phyloP scores from a whole-genome alignment of 2,329 filamentous ascomycete species.

The Fusarium sp. region DNA sequence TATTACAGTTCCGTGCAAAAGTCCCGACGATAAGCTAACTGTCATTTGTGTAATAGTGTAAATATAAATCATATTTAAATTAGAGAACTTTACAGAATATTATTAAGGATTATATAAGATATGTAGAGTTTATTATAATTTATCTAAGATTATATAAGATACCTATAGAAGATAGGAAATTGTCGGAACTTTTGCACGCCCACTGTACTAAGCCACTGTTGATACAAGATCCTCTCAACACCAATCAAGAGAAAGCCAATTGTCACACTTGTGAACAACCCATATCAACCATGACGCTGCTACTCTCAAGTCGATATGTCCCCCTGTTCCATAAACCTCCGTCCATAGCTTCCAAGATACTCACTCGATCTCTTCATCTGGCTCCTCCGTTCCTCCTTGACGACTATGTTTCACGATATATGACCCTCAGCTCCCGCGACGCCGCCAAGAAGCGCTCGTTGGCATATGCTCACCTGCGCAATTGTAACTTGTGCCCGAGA shows the following conservation, averaged over 20 bases:
- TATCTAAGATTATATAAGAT: no score
- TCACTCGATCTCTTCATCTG: slow-evolving; percentile 59
- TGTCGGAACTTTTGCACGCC: no score
- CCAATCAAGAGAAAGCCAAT: slow-evolving; percentile 43
- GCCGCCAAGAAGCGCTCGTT: slow-evolving; percentile 78
- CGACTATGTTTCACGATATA: slow-evolving; percentile 79
- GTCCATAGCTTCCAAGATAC: slow-evolving; percentile 5
- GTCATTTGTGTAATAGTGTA: no score
- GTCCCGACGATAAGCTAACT: no score
- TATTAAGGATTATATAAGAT: no score
- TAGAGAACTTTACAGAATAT: no score
- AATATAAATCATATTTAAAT: no score
- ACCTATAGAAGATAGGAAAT: no score
- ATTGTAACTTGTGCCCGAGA: slow-evolving; percentile 86
- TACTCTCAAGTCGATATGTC: slow-evolving; percentile 22
- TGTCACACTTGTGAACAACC: slow-evolving; percentile 37
- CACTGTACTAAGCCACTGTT: slow-evolving; percentile 25
- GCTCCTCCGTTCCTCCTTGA: slow-evolving; percentile 78
- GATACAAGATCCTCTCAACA: slow-evolving; percentile 20
- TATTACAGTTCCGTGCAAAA: no score
- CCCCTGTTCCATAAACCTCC: neutral
- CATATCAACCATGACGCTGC: slow-evolving; percentile 30
- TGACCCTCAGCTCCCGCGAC: slow-evolving; percentile 74
- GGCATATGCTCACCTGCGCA: slow-evolving; percentile 79
- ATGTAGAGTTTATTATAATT: no score